Percentiles rank a stretch among this genome's conserved stretches.
Evolutionary conservation across 345 rosid genomes (phyloP).

Genomic region (Raphanus raphanistrum): DNA sequence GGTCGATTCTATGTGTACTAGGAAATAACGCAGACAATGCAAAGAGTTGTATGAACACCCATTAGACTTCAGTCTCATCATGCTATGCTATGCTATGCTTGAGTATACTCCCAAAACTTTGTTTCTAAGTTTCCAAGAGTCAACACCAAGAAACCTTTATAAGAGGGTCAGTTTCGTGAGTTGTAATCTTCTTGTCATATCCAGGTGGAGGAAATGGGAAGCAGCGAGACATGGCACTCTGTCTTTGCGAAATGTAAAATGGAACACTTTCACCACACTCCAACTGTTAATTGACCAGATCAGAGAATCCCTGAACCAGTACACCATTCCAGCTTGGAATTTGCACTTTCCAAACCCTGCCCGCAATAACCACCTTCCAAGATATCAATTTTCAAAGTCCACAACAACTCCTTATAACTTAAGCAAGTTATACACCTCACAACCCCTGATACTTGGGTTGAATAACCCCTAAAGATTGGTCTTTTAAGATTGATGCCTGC

Average conservation of each 20-base stretch:
- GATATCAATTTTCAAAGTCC: constrained; percentile 15
- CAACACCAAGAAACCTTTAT: constrained; percentile 65
- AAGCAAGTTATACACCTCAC: constrained; percentile 5
- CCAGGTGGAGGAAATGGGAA: constrained; percentile 98
- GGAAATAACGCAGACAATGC: neutral
- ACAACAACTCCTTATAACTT: constrained; percentile 14
- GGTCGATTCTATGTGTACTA: neutral
- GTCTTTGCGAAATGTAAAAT: constrained; percentile 32
- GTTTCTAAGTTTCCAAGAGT: constrained; percentile 34
- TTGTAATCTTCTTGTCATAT: constrained; percentile 71
- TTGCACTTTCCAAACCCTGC: neutral
- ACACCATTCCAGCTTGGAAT: constrained; percentile 54
- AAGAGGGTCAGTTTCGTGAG: constrained; percentile 52
- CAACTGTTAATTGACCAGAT: constrained; percentile 47
- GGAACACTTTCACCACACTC: constrained; percentile 35
- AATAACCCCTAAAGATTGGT: constrained; percentile 2
- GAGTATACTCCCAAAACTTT: neutral
- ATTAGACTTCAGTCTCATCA: constrained; percentile 12
- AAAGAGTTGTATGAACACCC: neutral
- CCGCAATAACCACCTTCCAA: neutral
- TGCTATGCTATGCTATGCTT: neutral
- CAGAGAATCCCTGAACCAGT: constrained; percentile 45
- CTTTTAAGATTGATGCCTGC: constrained; percentile 18
- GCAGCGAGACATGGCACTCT: constrained; percentile 92
- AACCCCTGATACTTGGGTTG: neutral